Evolutionary conservation across 108 stramenopile genomes (phyloP).

Genomic region (Craspedostauros australis): DNA sequence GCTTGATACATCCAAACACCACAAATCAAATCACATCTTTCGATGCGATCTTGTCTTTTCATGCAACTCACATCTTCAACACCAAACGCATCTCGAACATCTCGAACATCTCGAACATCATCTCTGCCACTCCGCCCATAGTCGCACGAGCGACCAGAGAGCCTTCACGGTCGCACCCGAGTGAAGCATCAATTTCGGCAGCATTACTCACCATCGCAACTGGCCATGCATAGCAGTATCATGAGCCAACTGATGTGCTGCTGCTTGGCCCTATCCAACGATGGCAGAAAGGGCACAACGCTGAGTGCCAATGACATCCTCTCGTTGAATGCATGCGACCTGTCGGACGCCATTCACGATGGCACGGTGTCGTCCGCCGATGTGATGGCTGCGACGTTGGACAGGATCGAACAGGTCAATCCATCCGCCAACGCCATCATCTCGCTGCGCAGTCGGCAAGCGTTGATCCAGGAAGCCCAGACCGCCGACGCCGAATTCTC

Average conservation of each 20-base stretch:
- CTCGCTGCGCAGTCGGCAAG: slow-evolving; percentile 22
- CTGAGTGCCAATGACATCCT: slow-evolving; percentile 8
- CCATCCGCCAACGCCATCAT: slow-evolving; percentile 38
- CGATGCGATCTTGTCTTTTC: no score
- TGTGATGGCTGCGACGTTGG: slow-evolving; percentile 35
- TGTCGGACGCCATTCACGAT: slow-evolving; percentile 13
- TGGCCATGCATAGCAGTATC: no score
- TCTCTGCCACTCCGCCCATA: no score
- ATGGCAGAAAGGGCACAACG: background rate
- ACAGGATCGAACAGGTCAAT: slow-evolving; percentile 43
- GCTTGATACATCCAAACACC: no score
- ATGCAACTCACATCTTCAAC: no score
- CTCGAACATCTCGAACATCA: no score
- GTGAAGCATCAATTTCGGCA: background rate
- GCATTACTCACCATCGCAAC: background rate
- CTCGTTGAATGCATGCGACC: slow-evolving; percentile 6
- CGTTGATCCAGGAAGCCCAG: slow-evolving; percentile 31
- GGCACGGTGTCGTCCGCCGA: slow-evolving; percentile 28
- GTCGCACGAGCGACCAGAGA: no score
- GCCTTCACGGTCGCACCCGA: no score
- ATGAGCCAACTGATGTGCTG: no score
- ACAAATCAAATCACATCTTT: no score
- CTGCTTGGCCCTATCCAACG: no score
- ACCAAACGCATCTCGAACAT: no score
- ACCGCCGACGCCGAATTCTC: slow-evolving; percentile 13